Conservation (phyloP, 2,329 filamentous ascomycete species). For the Dactylellina drechsleri region DNA sequence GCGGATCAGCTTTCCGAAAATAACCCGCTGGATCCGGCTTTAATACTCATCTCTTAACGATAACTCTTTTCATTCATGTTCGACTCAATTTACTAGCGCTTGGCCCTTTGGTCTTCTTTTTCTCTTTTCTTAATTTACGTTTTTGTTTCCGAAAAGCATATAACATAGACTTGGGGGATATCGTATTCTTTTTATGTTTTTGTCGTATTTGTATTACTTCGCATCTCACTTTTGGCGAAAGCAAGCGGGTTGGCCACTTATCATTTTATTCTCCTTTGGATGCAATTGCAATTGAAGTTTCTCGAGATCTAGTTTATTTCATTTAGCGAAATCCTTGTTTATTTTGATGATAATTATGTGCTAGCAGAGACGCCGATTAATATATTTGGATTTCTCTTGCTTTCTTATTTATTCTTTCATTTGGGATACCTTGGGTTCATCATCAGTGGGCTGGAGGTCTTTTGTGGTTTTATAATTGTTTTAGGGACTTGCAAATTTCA, state of each 20-base stretch:
- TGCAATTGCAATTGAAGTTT: constrained; percentile 33
- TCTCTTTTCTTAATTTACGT: no score
- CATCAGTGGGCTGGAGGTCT: constrained; percentile 34
- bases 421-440: constrained; percentile 46
- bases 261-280: constrained; percentile 33
- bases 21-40: constrained; percentile 53
- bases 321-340: no score
- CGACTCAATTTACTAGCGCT: constrained; percentile 39
- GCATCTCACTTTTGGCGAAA: constrained; percentile 36
- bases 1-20: constrained; percentile 50
- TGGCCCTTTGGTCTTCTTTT: constrained; percentile 27
- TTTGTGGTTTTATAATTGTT: no score
- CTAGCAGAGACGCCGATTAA: no score
- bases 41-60: constrained; percentile 37
- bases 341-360: no score
- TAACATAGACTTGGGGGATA: constrained; percentile 55
- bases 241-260: constrained; percentile 45
- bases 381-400: no score
- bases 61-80: constrained; percentile 25
- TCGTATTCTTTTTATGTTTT: constrained; percentile 39
- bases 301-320: no score
- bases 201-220: constrained; percentile 13
- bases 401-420: constrained; percentile 4
- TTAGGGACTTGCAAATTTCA: no score
- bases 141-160: constrained; percentile 53